A percentile compares a stretch with the other conserved stretches of the same genome.
Evolutionary conservation across 306 rosid genomes (phyloP).

Genomic region (Rosa multiflora): DNA sequence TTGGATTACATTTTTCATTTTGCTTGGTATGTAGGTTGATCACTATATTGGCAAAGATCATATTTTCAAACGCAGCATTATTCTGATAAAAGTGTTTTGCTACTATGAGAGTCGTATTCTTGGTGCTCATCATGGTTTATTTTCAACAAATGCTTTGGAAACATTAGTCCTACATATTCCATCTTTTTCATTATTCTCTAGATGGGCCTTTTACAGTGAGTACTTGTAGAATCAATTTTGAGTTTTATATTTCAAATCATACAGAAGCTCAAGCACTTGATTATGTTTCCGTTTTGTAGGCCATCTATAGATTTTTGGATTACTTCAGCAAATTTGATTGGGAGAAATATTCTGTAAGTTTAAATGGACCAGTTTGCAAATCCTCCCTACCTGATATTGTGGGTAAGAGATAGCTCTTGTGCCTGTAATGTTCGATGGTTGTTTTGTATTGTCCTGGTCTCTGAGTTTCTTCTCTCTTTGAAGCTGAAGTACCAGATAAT

Average conservation of each 20-base stretch:
- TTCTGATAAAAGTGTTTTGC: slow-evolving; percentile 88
- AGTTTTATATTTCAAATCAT: neutral
- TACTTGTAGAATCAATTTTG: slow-evolving; percentile 20
- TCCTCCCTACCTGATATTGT: slow-evolving; percentile 62
- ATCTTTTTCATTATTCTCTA: slow-evolving; percentile 56
- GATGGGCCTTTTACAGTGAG: slow-evolving; percentile 82
- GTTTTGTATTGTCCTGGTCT: slow-evolving; percentile 24
- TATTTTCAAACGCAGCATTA: slow-evolving; percentile 83
- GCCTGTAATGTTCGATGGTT: slow-evolving; percentile 21
- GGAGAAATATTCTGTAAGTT: slow-evolving; percentile 80
- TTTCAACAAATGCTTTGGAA: slow-evolving; percentile 36
- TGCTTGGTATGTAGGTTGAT: neutral
- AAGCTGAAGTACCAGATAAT: slow-evolving; percentile 68
- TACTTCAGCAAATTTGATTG: slow-evolving; percentile 91
- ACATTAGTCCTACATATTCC: no score
- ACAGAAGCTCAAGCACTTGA: slow-evolving; percentile 3
- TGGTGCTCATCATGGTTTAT: slow-evolving; percentile 90
- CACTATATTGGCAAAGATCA: slow-evolving; percentile 56
- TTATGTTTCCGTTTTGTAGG: slow-evolving; percentile 42
- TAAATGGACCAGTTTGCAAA: slow-evolving; percentile 76
- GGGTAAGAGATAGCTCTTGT: slow-evolving; percentile 44
- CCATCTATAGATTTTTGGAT: slow-evolving; percentile 72
- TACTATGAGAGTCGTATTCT: slow-evolving; percentile 88
- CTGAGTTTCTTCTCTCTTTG: slow-evolving; percentile 12
- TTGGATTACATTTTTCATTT: slow-evolving; percentile 5